Base-by-base conservation (phyloP, 768 basidiomycete species). In the Rhodosporidiobolus sp. region DNA sequence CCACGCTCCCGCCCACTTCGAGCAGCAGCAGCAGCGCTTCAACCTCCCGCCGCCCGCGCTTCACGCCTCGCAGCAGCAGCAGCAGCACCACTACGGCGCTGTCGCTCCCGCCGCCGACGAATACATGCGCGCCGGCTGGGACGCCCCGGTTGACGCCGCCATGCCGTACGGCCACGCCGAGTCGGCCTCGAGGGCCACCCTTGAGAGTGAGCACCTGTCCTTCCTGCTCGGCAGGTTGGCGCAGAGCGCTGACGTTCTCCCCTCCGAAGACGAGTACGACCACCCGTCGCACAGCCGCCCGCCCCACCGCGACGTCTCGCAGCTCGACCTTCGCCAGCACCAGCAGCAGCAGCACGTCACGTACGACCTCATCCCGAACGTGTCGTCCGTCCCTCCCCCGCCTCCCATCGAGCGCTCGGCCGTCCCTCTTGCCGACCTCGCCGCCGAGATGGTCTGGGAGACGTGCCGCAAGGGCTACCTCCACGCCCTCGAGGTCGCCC, bases 381-480 rank as follows among this genome's bases (percentile, higher is more conserved):
- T 62, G 26, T 77, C 76, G 58, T 32, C 63, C 46, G 72, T 77
- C 34, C 76, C 76, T 34, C 72, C 76, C 26, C 76, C 71, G 46
- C 76, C 74, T 32, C 57, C 77, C 49, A 50, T 77, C 57, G 74
- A 75, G 61, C 72, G 58, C 57, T 76, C 74, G 56, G 77, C 74
- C 45, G 77, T 77, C 53, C 77, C 74, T 11, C 67, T 77, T 53
- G 68, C 74, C 55, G 77, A 70, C 54, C 64, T 77, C 54, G 77
- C 71, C 16, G 63, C 70, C 56, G 77, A 77, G 63, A 70, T 77
- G 74, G 67, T 76, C 30, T 77, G 77, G 77, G 77, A 75, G 35
- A 57, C 63, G 4, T 63, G 63, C 67, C 61, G 63, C 10, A 59
- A 57, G n/a, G 75, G 65, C 43, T 66, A 66, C 60, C 64, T 69